phyloP scores from a whole-genome alignment of 257 asterid species.

The Primulina huaijiensis region DNA sequence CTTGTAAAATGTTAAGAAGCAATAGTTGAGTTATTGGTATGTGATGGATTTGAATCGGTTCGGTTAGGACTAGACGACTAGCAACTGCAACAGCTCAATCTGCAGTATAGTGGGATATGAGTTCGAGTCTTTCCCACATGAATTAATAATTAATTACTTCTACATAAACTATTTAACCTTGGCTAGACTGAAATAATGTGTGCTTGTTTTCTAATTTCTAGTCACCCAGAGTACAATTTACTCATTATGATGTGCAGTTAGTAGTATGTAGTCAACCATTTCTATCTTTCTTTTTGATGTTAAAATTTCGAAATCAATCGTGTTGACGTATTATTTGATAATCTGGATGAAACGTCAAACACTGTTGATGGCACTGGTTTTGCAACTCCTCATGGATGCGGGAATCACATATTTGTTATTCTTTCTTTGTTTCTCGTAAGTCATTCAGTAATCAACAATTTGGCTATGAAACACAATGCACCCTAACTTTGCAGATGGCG shows the following conservation, averaged over 20 bases:
- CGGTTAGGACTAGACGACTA: not conserved
- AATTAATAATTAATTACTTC: too few relatives aligned
- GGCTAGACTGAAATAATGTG: too few relatives aligned
- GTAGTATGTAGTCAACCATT: not conserved
- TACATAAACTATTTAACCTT: too few relatives aligned
- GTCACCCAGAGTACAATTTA: too few relatives aligned
- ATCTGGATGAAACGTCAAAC: not conserved
- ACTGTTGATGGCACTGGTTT: not conserved
- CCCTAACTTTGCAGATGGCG: not conserved
- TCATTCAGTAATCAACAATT: not conserved
- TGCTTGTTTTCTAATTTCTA: too few relatives aligned
- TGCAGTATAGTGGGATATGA: too few relatives aligned
- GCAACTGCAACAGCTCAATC: not conserved
- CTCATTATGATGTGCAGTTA: not conserved
- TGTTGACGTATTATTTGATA: not conserved
- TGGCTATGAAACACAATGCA: constrained; percentile 1
- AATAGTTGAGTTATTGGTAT: not conserved
- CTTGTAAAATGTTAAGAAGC: not conserved
- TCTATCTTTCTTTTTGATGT: too few relatives aligned
- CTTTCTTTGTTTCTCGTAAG: not conserved
- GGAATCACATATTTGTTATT: not conserved
- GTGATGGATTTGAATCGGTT: not conserved
- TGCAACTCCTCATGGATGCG: not conserved
- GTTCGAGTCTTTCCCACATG: too few relatives aligned
- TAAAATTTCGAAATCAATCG: not conserved